Conservation (phyloP, 2,329 filamentous ascomycete genomes). For the Neofusicoccum parvum region DNA sequence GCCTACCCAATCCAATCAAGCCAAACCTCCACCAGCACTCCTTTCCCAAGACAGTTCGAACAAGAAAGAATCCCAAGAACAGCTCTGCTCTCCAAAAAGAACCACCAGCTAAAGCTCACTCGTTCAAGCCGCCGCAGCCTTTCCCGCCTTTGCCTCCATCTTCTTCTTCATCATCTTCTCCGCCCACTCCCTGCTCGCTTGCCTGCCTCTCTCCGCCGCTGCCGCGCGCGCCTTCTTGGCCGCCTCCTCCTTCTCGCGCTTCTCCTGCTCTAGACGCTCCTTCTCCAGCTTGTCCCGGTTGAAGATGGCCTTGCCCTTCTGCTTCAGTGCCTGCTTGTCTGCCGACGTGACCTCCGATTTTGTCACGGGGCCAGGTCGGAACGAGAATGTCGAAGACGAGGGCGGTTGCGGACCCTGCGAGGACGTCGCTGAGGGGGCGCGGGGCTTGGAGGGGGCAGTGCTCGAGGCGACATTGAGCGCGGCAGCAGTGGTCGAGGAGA, state of each 20-base stretch:
- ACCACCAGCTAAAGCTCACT: neutral
- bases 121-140: slow-evolving; percentile 19
- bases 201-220: slow-evolving; percentile 49
- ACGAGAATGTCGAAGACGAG: slow-evolving; percentile 9
- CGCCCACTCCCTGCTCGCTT: slow-evolving; percentile 51
- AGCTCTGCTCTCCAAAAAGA: neutral
- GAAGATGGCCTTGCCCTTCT: slow-evolving; percentile 51
- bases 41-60: neutral
- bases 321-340: slow-evolving; percentile 34
- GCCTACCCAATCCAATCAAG: neutral
- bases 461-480: slow-evolving; percentile 18
- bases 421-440: slow-evolving; percentile 13
- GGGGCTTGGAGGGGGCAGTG: slow-evolving; percentile 4
- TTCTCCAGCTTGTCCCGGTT: slow-evolving; percentile 47
- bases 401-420: slow-evolving; percentile 9
- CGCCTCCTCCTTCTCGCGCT: slow-evolving; percentile 51
- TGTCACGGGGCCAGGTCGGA: slow-evolving; percentile 16
- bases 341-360: slow-evolving; percentile 34
- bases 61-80: neutral
- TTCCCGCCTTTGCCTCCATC: slow-evolving; percentile 25
- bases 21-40: neutral
- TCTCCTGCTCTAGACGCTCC: slow-evolving; percentile 42
- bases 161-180: slow-evolving; percentile 49
- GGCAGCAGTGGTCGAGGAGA: slow-evolving; percentile 7
- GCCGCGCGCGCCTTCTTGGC: slow-evolving; percentile 49